Base-by-base conservation (phyloP, 1,139 yeast species). In the Pichia sp. region DNA sequence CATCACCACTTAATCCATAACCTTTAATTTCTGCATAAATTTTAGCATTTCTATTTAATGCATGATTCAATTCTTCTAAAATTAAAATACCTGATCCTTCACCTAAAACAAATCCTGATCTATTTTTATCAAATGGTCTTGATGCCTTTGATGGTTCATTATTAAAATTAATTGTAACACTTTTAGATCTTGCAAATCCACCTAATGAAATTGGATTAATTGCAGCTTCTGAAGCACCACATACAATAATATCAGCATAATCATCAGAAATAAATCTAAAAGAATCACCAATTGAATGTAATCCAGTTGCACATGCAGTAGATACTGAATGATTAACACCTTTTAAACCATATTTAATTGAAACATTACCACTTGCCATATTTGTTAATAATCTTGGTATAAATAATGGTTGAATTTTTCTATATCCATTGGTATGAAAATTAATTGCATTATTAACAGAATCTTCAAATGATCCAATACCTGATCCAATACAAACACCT, bases 271-370 rank as follows among this genome's bases (percentile, higher is more conserved):
- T 86, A 60, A 89, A 82, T 55, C 90, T 78, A 54, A 72, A 78
- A 0, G 96, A 97, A 60, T 94, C 99, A 3, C 98, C 97, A 46
- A 94, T 82, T 0, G 97, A 78, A 59, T 92, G 95, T 29, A 86
- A 76, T 0, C 99, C 99, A 0, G 98, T 89, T 3, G 98, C 96
- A 68, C 99, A 94, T 0, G 98, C 98, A 0, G 97, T 89, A 1
- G 96, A 78, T 0, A 82, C 94, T 0, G 96, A 70, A 60, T 89
- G 96, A 45, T 86, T 78, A 2, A 96, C 96, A 0, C 98, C 99
- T 54, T 74, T 69, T 30, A 87, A 66, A 3, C 85, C 83, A 57
- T 80, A 77, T 53, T 77, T 74, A 47, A 92, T 90, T 5, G 96
- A 83, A 5, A 92, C 76, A 53, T 89, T 83, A 2, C 98, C 97